phyloP scores from a whole-genome alignment of 352 stramenopile genomes.

The Phytopythium vexans region DNA sequence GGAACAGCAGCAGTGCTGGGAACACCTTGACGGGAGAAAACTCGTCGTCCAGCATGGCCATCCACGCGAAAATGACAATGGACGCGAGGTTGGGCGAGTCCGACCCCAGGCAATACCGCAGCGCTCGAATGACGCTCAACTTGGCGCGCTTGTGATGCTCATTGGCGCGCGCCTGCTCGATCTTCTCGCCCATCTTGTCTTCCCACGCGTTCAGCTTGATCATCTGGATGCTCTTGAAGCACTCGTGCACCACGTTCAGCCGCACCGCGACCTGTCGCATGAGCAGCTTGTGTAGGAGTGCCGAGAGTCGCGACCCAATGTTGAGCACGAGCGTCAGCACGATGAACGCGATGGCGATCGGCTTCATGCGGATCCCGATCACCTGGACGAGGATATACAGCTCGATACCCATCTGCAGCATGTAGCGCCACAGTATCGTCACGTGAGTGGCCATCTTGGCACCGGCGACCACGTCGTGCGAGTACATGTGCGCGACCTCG shows the following conservation, averaged over 20 bases:
- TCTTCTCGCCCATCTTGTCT: constrained; percentile 38
- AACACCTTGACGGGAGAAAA: constrained; percentile 32
- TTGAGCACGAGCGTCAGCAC: constrained; percentile 17
- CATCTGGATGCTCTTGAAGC: constrained; percentile 52
- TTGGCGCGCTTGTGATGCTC: constrained; percentile 26
- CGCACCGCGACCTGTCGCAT: constrained; percentile 16
- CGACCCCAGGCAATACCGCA: constrained; percentile 26
- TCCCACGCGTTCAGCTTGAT: constrained; percentile 65
- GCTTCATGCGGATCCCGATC: constrained; percentile 25
- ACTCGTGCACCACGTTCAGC: constrained; percentile 41
- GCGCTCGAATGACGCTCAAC: constrained; percentile 16
- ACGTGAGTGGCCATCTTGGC: constrained; percentile 20
- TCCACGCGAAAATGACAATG: constrained; percentile 35
- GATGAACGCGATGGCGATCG: constrained; percentile 23
- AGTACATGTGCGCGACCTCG: constrained; percentile 30
- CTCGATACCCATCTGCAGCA: constrained; percentile 28
- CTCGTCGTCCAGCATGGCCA: constrained; percentile 23
- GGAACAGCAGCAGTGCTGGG: constrained; percentile 29
- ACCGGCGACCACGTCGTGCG: constrained; percentile 20
- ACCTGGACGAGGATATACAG: constrained; percentile 36
- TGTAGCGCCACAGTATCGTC: constrained; percentile 25
- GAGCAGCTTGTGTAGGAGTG: constrained; percentile 16
- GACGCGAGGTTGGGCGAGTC: constrained; percentile 32
- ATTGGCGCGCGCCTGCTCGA: constrained; percentile 31
- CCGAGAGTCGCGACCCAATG: constrained; percentile 17